Conservation (phyloP, 176 grass and related monocot genomes). For the Oryza officinalis region DNA sequence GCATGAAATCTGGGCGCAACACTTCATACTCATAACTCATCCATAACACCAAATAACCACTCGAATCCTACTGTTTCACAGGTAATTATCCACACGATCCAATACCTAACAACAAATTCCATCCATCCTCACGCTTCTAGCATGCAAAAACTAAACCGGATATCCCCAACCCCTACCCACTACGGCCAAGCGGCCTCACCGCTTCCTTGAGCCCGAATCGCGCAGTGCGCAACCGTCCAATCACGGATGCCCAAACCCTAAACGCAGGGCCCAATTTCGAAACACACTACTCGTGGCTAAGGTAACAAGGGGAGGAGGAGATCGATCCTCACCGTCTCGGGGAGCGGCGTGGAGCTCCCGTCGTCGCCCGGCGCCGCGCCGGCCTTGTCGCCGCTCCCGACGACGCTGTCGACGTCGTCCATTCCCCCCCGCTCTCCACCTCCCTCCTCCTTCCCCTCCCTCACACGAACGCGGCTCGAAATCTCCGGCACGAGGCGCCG, state of each 20-base stretch:
- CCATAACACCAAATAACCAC: neutral
- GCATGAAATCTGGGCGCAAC: neutral
- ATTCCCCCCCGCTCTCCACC: conserved; percentile 34
- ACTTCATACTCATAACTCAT: neutral
- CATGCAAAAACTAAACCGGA: neutral
- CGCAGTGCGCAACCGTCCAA: neutral
- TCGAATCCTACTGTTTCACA: neutral
- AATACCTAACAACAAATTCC: neutral
- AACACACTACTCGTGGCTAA: neutral
- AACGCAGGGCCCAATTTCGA: neutral
- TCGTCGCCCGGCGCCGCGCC: conserved; percentile 58
- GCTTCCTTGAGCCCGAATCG: neutral
- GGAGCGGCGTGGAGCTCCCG: conserved; percentile 57
- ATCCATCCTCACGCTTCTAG: neutral
- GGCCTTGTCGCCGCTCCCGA: conserved; percentile 50
- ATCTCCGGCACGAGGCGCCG: conserved; percentile 21
- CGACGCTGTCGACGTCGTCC: conserved; percentile 62
- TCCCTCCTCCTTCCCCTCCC: neutral
- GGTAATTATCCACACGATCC: neutral
- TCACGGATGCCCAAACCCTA: no score
- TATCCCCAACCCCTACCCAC: neutral
- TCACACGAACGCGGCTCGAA: neutral
- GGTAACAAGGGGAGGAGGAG: neutral
- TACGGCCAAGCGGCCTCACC: neutral
- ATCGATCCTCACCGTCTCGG: conserved; percentile 65